These are phyloP conservation scores for Suillus lakei DNA, from an alignment of 768 basidiomycete species.

Conservation along the genomic window DNA sequence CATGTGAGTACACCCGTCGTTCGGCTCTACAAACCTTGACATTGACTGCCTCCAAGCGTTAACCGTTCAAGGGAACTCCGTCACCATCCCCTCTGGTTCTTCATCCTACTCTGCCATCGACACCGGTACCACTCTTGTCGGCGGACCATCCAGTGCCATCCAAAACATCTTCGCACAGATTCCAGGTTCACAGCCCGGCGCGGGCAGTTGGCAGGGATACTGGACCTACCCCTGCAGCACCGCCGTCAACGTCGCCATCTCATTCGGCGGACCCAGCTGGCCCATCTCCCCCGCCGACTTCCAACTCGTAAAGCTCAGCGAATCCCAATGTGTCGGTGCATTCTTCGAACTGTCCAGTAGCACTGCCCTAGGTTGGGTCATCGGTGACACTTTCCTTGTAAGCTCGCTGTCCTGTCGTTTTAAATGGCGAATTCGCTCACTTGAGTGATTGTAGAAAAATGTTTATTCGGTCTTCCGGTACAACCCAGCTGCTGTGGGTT, in stretches of 20 bases:
- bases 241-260: conserved; percentile 62
- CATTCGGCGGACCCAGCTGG: conserved; percentile 83
- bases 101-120: conserved; percentile 83
- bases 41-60: conserved; percentile 46
- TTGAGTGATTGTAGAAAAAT: conserved; percentile 67
- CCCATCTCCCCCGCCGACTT: conserved; percentile 81
- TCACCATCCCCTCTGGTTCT: conserved; percentile 53
- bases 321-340: conserved; percentile 75
- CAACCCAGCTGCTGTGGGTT: conserved; percentile 79
- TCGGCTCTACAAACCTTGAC: neutral
- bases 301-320: conserved; percentile 59
- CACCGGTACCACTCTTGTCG: conserved; percentile 94
- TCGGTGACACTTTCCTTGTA: conserved; percentile 87
- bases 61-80: conserved; percentile 57
- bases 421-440: neutral
- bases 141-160: conserved; percentile 71
- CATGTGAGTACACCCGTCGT: conserved; percentile 41
- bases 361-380: conserved; percentile 74
- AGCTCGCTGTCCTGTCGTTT: conserved; percentile 17
- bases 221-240: conserved; percentile 85
- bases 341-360: conserved; percentile 72
- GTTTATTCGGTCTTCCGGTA: conserved; percentile 91
- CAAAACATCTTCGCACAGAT: conserved; percentile 75
- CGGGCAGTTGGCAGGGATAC: conserved; percentile 77
- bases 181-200: conserved; percentile 62